Base-by-base conservation (phyloP, 331 rosid genomes). In the Quercus phellos region DNA sequence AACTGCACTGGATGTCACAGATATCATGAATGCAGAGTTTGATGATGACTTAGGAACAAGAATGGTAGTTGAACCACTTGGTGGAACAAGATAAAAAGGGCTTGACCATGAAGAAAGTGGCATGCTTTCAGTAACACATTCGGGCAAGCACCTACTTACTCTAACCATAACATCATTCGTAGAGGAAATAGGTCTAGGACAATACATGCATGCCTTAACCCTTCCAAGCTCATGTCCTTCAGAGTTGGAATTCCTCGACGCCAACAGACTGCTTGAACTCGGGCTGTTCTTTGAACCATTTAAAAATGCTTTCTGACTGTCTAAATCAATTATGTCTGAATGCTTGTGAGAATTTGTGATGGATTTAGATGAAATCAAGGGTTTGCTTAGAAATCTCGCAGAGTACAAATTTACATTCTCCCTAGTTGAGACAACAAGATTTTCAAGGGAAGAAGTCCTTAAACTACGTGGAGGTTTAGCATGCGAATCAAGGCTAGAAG, bases 41-140 rank as follows among this genome's bases (percentile, higher is more conserved):
- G 93, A 67, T 35, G 88, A 74, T 71, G 84, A 77, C 78, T 88
- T 92, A 69, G 99, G 97, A 78, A 94, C 89, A 78, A 88, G 89
- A 79, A 92, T 72, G 18, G 94, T 92, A 78, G 89, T 89, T 55
- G 99, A 92, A 78, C 95, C 99, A 89, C 95, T 94, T 68, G 93
- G 93, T n/a, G 97, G 99, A 63, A 86, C 81, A 68, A 94, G 88
- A 80, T 82, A 84, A 86, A 94, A 94, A 27, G 97, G 90, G 73
- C 84, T 85, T 74, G 99, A 94, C 92, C 94, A 92, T 69, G 87
- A 79, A 77, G 88, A 85, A 72, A 76, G 72, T 56, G 84, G 84
- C 76, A 66, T 76, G 51, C 88, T 81, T 55, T 84, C 80, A 51
- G 58, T 10, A 32, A 18, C 86, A 84, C 77, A 75, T 72, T 84